These are phyloP conservation scores for Euphorbia neoarborescens DNA, from an alignment of 441 rosid genomes.

Conservation along the genomic window DNA sequence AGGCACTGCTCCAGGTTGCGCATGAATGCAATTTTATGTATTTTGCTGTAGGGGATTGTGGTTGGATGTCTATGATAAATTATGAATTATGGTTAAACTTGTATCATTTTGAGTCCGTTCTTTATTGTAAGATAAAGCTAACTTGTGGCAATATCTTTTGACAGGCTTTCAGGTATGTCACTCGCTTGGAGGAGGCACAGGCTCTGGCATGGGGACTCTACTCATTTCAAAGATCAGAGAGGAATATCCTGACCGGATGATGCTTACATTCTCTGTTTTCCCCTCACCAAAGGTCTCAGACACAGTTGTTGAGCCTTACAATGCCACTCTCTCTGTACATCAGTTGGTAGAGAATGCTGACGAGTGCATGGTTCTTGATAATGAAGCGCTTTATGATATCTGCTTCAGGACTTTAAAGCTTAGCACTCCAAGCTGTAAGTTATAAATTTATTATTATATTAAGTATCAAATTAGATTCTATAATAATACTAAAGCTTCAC, in stretches of 20 bases:
- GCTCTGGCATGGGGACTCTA: slow-evolving; percentile 91
- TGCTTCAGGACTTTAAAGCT: slow-evolving; percentile 79
- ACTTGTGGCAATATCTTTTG: slow-evolving; percentile 3
- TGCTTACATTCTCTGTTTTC: slow-evolving; percentile 90
- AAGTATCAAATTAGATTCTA: not conserved
- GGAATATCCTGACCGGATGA: slow-evolving; percentile 80
- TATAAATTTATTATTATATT: not conserved
- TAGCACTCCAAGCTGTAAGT: slow-evolving; percentile 69
- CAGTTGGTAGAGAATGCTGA: slow-evolving; percentile 89
- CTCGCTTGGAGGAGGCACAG: slow-evolving; percentile 92
- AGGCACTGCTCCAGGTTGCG: not conserved
- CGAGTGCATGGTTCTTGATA: slow-evolving; percentile 91
- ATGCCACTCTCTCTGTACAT: slow-evolving; percentile 89
- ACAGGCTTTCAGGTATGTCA: slow-evolving; percentile 92
- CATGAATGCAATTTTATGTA: not conserved
- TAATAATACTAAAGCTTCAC: slow-evolving; percentile 1
- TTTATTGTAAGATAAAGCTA: slow-evolving; percentile 10
- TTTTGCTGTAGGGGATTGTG: not conserved
- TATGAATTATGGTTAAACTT: not conserved
- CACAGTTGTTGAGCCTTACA: slow-evolving; percentile 93
- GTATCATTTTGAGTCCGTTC: not conserved
- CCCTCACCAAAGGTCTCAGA: slow-evolving; percentile 97
- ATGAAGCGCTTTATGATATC: slow-evolving; percentile 85
- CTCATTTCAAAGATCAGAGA: slow-evolving; percentile 75
- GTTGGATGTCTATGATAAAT: not conserved